A percentile compares a stretch with the other conserved stretches of the same genome.
Conservation (phyloP, 1,284 basidiomycete species). For the Neonothopanus nambi region DNA sequence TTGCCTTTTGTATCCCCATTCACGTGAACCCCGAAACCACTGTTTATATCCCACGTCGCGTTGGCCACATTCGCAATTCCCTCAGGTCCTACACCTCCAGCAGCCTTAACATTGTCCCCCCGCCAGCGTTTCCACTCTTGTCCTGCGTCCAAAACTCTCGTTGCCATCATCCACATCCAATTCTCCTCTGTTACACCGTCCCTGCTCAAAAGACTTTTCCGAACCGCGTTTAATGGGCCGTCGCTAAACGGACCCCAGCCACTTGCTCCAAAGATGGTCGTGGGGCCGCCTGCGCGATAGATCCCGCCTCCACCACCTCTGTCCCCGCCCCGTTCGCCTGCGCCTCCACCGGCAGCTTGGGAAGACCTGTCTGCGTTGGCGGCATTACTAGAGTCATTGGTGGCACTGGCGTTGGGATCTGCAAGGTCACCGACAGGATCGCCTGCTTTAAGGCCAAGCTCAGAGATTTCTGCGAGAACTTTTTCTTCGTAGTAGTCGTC, state of each 20-base stretch:
- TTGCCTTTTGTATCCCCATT: constrained; percentile 23
- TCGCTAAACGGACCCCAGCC: constrained; percentile 87
- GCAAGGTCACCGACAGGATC: constrained; percentile 78
- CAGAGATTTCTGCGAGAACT: constrained; percentile 68
- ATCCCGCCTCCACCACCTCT: constrained; percentile 45
- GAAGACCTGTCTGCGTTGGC: constrained; percentile 2
- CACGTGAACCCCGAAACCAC: constrained; percentile 22
- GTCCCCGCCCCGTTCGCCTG: not conserved
- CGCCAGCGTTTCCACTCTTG: constrained; percentile 65
- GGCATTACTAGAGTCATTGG: not conserved
- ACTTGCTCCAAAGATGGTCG: constrained; percentile 81
- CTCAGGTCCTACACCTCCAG: constrained; percentile 31
- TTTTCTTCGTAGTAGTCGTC: constrained; percentile 97
- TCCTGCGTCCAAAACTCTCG: constrained; percentile 61
- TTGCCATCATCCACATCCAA: constrained; percentile 84
- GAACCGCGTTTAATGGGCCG: constrained; percentile 75
- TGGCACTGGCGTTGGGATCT: constrained; percentile 54
- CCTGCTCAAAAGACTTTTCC: constrained; percentile 67
- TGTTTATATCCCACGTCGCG: constrained; percentile 10
- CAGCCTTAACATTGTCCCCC: constrained; percentile 50
- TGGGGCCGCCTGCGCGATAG: constrained; percentile 83
- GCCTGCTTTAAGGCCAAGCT: constrained; percentile 72
- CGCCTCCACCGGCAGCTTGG: constrained; percentile 26
- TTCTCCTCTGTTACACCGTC: constrained; percentile 83
- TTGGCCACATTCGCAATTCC: constrained; percentile 10